These are phyloP conservation scores for Magnusiomyces suaveolens DNA, from an alignment of 1,139 yeast species.

Conservation along the genomic window DNA sequence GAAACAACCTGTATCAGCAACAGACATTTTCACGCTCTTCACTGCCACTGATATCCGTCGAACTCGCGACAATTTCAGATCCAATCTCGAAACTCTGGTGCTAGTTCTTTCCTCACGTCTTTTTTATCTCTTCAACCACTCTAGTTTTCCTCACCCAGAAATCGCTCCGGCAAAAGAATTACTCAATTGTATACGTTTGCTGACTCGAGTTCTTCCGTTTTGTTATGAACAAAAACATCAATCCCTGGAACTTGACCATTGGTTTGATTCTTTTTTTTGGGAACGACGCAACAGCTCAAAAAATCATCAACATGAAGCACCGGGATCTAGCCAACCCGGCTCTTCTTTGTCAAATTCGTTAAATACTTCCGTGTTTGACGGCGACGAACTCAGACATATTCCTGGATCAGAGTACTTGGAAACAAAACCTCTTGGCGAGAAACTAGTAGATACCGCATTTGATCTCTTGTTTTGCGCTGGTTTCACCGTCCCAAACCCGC, in stretches of 20 bases:
- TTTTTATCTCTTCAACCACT: slow-evolving; percentile 25
- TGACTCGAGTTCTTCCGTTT: slow-evolving; percentile 60
- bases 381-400: slow-evolving; percentile 10
- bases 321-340: not conserved
- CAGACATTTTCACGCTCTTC: slow-evolving; percentile 50
- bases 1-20: slow-evolving; percentile 37
- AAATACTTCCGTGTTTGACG: not conserved
- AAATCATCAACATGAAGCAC: slow-evolving; percentile 11
- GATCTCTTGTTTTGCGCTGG: slow-evolving; percentile 51
- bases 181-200: slow-evolving; percentile 54
- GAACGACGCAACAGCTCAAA: slow-evolving; percentile 17
- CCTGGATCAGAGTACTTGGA: slow-evolving; percentile 3
- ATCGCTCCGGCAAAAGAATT: slow-evolving; percentile 28
- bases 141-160: slow-evolving; percentile 25
- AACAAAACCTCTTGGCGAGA: slow-evolving; percentile 41
- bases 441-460: slow-evolving; percentile 40
- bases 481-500: slow-evolving; percentile 42
- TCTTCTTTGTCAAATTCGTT: not conserved
- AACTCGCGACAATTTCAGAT: slow-evolving; percentile 49
- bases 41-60: slow-evolving; percentile 50
- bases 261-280: slow-evolving; percentile 41
- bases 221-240: slow-evolving; percentile 39
- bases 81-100: slow-evolving; percentile 48
- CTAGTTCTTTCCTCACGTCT: slow-evolving; percentile 35
- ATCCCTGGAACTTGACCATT: slow-evolving; percentile 30